Base-by-base conservation (phyloP, 208 protist genomes). In the Trypanosoma caninum region DNA sequence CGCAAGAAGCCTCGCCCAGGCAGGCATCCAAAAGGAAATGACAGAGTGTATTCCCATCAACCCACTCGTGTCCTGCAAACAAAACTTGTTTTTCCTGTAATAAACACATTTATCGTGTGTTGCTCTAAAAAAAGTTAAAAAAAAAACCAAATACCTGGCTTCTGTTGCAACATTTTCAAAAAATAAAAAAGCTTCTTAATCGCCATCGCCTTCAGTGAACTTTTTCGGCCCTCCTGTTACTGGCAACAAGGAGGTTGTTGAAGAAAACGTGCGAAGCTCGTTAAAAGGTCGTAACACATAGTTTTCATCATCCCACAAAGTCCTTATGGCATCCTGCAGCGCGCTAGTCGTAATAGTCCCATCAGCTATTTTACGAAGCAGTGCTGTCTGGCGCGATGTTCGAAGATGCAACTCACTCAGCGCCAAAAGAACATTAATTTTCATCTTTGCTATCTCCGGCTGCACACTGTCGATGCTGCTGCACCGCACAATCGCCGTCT, bases 341-440 rank as follows among this genome's bases (percentile, higher is more conserved):
- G 57, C 53, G 1, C 20, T 22, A 18, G 55, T 46, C 3, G 40
- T 46, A 38, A 51, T 40, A 47, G 71, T 48, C 18, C 46, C 46
- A 27, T 85, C 75, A 28, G 70, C 22, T 27, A 80, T 65, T 16
- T 77, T 70, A 37, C 66, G 48, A 35, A 80, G 56, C 33, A 77
- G 68, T 16, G 70, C 62, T 1, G 74, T 84, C 22, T 78, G 53
- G 1, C 66, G 59, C 1, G 67, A 69, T 28, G 73, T 80, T 37
- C 76, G 82, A 10, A 72, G 66, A 28, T 89, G 82, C 67, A 89
- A 63, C 61, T 84, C 73, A 9, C 71, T 67, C 11, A 71, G 52
- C 2, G 70, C 81, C 34, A 72, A 64, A 16, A 69, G 50, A 22
- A 89, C 51, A 42, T 78, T 62, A 28, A 78, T 47, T 30, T 71